Evolutionary conservation across 164 flowering plant genomes (phyloP), one percentile per base, ranked within the genome.

Genomic region (Akebia trifoliata): DNA sequence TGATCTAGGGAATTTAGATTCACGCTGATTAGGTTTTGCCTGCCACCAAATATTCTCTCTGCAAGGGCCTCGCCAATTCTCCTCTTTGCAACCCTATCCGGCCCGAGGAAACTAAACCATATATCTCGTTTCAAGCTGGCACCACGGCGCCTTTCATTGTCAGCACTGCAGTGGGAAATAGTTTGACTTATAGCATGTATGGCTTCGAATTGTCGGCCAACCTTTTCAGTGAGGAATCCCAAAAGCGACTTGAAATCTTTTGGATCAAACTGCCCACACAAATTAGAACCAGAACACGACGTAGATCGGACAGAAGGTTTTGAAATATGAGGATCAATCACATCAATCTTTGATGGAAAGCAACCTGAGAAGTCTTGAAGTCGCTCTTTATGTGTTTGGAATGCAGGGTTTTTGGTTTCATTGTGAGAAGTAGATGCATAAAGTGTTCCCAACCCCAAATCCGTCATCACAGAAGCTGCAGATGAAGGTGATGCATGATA

Each of bases 31-130:
- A 84, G 37, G 43, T 69, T 74, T 6, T 76, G 76, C 54, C 47
- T 68, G 67, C 81, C 71, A 53, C 88, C 84, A 72, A 65, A 84
- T 10, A 84, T 18, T 47, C 77, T 49, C 66, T 90, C 95, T 24
- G 95, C 85, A 26, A 94, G 82, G 18, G 95, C 86, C 53, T 66
- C 35, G 14, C 89, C 97, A 38, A 78, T 69, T 69, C 64, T 87
- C 74, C 57, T 81, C 70, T 85, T 86, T 8, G 78, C 79, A 52
- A 72, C 60, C 63, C 71, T 61, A 69, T 93, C 95, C 48, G 84
- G 85, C n/a, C 97, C 99, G 8, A 61, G 61, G 54, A 87, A 79
- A 72, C 60, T 75, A 22, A 94, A 62, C 97, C 99, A 94, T 50
- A 81, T 56, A 59, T 82, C 93, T 39, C 86, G 71, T 73, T 71